Evolutionary conservation across 768 basidiomycete genomes (phyloP), one percentile per base, ranked within the genome.

Genomic region (Lactarius akahatsu): DNA sequence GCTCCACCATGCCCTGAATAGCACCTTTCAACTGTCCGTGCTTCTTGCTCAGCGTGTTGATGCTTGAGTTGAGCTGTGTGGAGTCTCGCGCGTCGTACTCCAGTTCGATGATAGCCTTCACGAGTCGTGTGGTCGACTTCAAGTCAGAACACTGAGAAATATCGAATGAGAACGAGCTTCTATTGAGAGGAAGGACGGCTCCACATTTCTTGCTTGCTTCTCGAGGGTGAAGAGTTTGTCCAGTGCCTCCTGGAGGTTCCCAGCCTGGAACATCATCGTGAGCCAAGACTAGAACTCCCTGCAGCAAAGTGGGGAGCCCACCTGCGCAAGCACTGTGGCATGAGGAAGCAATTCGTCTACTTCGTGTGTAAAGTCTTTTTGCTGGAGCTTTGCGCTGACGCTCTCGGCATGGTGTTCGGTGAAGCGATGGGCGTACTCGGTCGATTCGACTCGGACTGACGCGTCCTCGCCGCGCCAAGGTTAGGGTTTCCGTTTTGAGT

Each of bases 11-110:
- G n/a, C 87, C 84, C 73, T 95, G 92, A 15, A 96, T 86, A 1
- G 88, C 91, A 59, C 84, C 91, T 75, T 98, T 96, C 70, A 98
- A 81, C 74, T 99, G 97, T 0, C 97, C 96, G 76, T 98, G 97
- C 73, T 98, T 98, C 83, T 97, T 98, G 78, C 89, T 90, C 71
- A 97, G 78, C 20, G 85, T 57, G 40, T 80, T 82, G 65, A 93
- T 82, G 68, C 83, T 87, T 10, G 83, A 80, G 74, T 95, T 94
- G 64, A 96, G 78, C 62, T 86, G 81, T 38, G 81, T 76, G 73
- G 87, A 88, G 73, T 96, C 84, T 65, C 82, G 82, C 28, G 86
- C 86, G 69, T 88, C 79, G 75, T 92, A 93, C 68, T 85, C 85
- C 68, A 94, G 82, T 67, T 89, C 83, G 34, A 87, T 77, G 67